Base-by-base conservation (phyloP, 2,329 filamentous ascomycete genomes). In the Ophiostoma triangulosporum region DNA sequence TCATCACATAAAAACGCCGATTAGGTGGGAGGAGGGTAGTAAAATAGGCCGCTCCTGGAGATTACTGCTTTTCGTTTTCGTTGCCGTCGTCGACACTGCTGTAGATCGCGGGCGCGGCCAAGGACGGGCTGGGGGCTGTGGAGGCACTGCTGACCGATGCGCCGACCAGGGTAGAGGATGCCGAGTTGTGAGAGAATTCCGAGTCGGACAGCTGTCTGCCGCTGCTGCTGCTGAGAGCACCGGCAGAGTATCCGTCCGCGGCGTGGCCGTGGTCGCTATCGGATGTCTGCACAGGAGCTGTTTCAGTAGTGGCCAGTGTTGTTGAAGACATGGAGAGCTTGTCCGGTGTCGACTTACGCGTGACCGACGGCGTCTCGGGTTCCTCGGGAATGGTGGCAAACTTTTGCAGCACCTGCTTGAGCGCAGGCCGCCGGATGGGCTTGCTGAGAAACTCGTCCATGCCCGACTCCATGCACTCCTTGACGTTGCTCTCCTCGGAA, bases 371-470 rank as follows among this genome's bases (percentile, higher is more conserved):
- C 32, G 65, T 70, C 60, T 75, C 72, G 20, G 75, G 73, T 64
- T 89, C 86, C 63, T 91, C 87, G 0, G 77, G 79, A 29, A 93
- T 94, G 0, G 88, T 88, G 4, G 85, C 79, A 64, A 88, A 91
- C 64, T 88, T 88, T 63, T 84, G 87, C 12, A 95, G 72, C 0
- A 95, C 88, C 62, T 90, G 84, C 66, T 94, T 94, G 54, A 95
- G 73, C 5, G 86, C 86, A 1, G 86, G 87, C n/a, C 89, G 73
- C 49, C 86, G 78, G 58, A 95, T 94, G 0, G 80, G 80, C 61
- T 84, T 84, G 62, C 75, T 74, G 17, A 95, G 73, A 66, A 95
- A 95, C 70, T 89, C 88, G 63, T 95, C 80, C 89, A 95, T 95
- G 53, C 90, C 90, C 1, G 83, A 88, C 56, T 91, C 88, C 65